These are phyloP conservation scores for Didymosphaeria variabile DNA, from an alignment of 2,329 filamentous ascomycete species.

Conservation along the genomic window DNA sequence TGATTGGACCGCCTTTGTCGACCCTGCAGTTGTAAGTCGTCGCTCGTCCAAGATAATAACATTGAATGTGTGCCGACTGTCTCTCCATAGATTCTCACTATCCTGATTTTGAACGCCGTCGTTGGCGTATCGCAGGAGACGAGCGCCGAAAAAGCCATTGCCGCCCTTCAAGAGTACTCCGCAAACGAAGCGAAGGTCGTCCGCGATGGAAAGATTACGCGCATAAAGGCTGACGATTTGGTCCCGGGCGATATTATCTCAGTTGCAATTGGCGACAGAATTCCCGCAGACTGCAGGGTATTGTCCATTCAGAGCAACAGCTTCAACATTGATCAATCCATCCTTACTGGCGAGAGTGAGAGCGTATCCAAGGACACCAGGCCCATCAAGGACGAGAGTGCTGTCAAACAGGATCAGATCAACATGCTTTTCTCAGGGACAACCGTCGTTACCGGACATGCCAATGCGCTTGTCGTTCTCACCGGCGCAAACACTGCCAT, in stretches of 20 bases:
- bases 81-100: conserved; percentile 83
- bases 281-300: conserved; percentile 93
- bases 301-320: conserved; percentile 94
- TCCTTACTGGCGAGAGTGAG: conserved; percentile 96
- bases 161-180: conserved; percentile 97
- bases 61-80: conserved; percentile 24
- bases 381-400: conserved; percentile 77
- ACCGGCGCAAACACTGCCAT: conserved; percentile 93
- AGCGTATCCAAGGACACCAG: conserved; percentile 86
- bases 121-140: conserved; percentile 99
- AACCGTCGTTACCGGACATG: conserved; percentile 93
- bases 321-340: conserved; percentile 95
- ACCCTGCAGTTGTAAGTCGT: conserved; percentile 84
- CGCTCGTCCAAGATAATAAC: not conserved
- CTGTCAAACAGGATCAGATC: conserved; percentile 95
- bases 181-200: conserved; percentile 96
- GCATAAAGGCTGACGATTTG: conserved; percentile 94
- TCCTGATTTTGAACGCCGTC: conserved; percentile 93
- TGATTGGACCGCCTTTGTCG: conserved; percentile 97
- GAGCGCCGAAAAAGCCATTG: conserved; percentile 97
- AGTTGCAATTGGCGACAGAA: conserved; percentile 87
- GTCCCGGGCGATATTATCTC: conserved; percentile 94
- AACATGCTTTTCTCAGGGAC: conserved; percentile 99
- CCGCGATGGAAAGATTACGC: conserved; percentile 80
- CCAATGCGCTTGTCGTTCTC: conserved; percentile 87